Conservation (phyloP, 2,329 filamentous ascomycete genomes). For the Canariomyces notabilis region DNA sequence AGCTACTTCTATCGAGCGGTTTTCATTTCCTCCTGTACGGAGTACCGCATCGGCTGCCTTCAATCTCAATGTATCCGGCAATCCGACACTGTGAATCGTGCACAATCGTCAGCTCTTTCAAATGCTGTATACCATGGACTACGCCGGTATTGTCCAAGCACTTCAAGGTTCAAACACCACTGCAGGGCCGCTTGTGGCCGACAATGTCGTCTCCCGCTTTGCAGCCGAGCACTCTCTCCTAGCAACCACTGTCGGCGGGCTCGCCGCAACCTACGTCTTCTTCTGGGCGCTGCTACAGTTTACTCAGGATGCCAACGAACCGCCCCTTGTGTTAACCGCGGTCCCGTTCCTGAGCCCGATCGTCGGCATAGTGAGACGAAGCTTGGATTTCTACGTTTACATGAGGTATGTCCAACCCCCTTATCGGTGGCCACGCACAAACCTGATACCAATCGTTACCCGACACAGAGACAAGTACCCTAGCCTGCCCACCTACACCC, state of each 20-base stretch:
- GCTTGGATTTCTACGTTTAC: conserved; percentile 1
- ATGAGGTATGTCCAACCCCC: conserved; percentile 1
- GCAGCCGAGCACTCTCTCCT: background rate
- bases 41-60: too few species aligned
- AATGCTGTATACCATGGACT: too few species aligned
- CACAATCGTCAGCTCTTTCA: too few species aligned
- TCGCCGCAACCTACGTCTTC: background rate
- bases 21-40: too few species aligned
- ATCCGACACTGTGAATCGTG: too few species aligned
- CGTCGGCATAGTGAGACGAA: conserved; percentile 4
- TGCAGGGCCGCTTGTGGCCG: too few species aligned
- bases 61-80: too few species aligned
- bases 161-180: too few species aligned
- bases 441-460: too few species aligned
- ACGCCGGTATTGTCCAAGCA: too few species aligned
- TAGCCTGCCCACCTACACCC: conserved; percentile 13
- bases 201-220: background rate
- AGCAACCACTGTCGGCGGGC: background rate
- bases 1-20: too few species aligned
- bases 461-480: background rate
- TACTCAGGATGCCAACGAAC: conserved; percentile 4
- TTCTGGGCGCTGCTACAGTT: background rate
- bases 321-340: background rate
- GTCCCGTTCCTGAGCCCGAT: conserved; percentile 5
- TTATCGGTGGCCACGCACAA: too few species aligned